Evolutionary conservation across 148 eudicot species (phyloP), one percentile per base, ranked within the genome.

Genomic region (Camellia granthamiana): DNA sequence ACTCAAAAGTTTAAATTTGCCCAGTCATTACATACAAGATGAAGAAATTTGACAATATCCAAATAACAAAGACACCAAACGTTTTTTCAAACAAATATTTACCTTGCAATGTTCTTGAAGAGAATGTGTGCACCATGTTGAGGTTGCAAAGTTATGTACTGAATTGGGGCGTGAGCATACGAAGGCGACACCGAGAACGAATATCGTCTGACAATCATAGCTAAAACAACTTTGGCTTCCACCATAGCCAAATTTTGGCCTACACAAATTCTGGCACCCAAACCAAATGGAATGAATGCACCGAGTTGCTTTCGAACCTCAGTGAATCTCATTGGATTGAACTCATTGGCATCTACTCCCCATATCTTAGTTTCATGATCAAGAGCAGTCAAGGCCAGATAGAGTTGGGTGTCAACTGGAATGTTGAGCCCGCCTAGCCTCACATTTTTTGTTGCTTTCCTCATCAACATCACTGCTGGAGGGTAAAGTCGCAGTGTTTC

Each of bases 401-500:
- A 86, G 70, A 94, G 78, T 4, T 92, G 91, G 41, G 97, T 92
- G 8, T 84, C 81, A 0, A 89, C 87, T 0, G 97, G 97, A 78
- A 92, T 4, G 13, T 76, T 63, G 0, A 94, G 80, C 78, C 66
- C 52, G 43, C 91, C 89, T 21, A 94, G 61, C 60, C 80, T 90
- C 4, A 88, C 87, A 0, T 79, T 67, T 78, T 86, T 81, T 0
- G 72, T 15, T 5, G 93, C 63, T 84, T 84, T 85, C 72, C 98
- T 86, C 85, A 81, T 88, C 76, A 92, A 13, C 85, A 83, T 83
- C 21, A 81, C 89, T 0, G 91, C 87, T 12, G 98, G 96, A 67
- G 98, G 98, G 80, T 94, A 94, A 12, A 94, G 83, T 65, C 98
- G 79, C 15, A 92, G 87, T 7, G 94, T 89, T 81, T 94, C 96